Evolutionary conservation across 179 eudicot genomes (phyloP), one percentile per base, ranked within the genome.

Genomic region (Silene noctiflora): DNA sequence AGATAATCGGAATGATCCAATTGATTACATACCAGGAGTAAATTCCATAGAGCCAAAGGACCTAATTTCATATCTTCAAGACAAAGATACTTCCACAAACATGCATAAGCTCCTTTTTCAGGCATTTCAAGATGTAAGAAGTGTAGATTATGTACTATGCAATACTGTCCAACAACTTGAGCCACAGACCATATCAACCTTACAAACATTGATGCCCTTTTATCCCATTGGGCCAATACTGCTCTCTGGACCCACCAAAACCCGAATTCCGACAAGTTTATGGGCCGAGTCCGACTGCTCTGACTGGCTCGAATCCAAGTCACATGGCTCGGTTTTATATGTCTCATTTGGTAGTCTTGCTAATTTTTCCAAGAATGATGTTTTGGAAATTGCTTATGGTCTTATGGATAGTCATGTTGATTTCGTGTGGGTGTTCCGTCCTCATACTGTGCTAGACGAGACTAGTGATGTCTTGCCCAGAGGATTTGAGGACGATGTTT

Each of bases 21-120:
- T 91, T 71, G 81, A 88, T 64, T 91, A 91, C 75, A 88, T 93
- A 73, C 94, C 98, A 0, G 98, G 98, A 44, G 73, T 85, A 6
- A 16, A 39, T 7, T 82, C 87, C 2, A 87, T 93, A 6, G 71
- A 85, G 24, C 93, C 92, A 42, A 88, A 71, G 13, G 93, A 90
- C 72, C 46, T 91, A 13, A 86, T 80, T 85, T 93, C 97, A 4
- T 93, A 90, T 77, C 86, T 90, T 10, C 90, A 85, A 80, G 83
- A 82, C 56, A 71, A 51, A 44, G 83, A 89, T 25, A 56, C 72
- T 72, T 21, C 74, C 16, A 85, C 93, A 14, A 80, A 81, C 17
- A 77, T 77, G 71, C 91, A 90, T 56, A 81, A 81, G 25, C 78
- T 88, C 53, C 82, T 88, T 63, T 62, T 78, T 77, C 73, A 24